Percentiles rank a stretch among this genome's conserved stretches.
phyloP scores from a whole-genome alignment of 1,284 basidiomycete genomes.

The Phlebopus sp. region DNA sequence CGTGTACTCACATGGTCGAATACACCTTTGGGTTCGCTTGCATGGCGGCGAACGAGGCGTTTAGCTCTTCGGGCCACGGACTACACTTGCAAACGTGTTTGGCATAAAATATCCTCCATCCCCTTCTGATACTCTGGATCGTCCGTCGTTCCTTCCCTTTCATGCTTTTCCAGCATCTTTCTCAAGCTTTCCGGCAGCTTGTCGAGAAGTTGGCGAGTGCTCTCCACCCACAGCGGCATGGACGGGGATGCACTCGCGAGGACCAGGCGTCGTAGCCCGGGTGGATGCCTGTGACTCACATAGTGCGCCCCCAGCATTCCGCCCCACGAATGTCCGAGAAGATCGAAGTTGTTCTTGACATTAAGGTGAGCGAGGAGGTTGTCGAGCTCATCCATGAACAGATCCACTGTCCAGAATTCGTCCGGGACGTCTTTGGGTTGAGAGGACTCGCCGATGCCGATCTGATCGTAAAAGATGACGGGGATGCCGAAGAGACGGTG shows the following conservation, averaged over 20 bases:
- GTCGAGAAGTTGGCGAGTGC: constrained; percentile 9
- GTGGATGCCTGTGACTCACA: constrained; percentile 32
- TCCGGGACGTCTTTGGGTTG: constrained; percentile 37
- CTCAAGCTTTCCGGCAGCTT: constrained; percentile 17
- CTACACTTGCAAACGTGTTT: constrained; percentile 9
- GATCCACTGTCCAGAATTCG: constrained; percentile 46
- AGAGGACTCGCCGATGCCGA: constrained; percentile 46
- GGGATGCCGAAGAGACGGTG: constrained; percentile 31
- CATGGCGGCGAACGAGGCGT: constrained; percentile 8
- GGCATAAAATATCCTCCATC: constrained; percentile 27
- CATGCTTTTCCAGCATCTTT: constrained; percentile 17
- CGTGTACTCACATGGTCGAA: constrained; percentile 11
- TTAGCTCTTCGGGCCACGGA: constrained; percentile 14
- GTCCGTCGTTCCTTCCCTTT: constrained; percentile 21
- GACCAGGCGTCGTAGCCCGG: constrained; percentile 41
- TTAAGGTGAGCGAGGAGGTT: constrained; percentile 40
- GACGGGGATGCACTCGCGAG: constrained; percentile 27
- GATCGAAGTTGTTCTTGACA: constrained; percentile 37
- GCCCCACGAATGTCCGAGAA: constrained; percentile 53
- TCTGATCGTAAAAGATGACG: constrained; percentile 51
- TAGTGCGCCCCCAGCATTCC: constrained; percentile 44
- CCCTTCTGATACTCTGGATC: constrained; percentile 24
- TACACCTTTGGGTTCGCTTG: constrained; percentile 15
- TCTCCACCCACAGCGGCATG: constrained; percentile 22
- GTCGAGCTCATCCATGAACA: constrained; percentile 51